A percentile compares a stretch with the other conserved stretches of the same genome.
Evolutionary conservation across 441 rosid species (phyloP).

Genomic region (Bocquillonia castaneifolia): DNA sequence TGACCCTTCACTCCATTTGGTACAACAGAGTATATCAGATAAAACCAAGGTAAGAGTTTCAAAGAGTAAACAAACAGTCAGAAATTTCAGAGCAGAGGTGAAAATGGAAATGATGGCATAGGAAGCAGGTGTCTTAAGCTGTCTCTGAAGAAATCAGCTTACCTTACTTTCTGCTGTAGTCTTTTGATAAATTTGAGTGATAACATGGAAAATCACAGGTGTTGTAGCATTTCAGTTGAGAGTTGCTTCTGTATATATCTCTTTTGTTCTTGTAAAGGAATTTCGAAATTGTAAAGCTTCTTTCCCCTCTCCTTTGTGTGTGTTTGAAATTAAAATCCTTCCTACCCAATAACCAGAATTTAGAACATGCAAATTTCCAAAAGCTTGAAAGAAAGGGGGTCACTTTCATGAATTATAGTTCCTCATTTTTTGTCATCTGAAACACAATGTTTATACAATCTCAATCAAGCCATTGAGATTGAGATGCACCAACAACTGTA

Average conservation of each 20-base stretch:
- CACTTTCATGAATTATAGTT: no score
- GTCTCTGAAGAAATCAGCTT: background rate
- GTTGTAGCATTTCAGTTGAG: background rate
- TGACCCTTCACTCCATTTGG: slow-evolving; percentile 94
- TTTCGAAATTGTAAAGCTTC: background rate
- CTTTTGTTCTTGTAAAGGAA: background rate
- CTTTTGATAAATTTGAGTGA: slow-evolving; percentile 2
- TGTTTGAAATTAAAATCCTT: no score
- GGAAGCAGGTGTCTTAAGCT: background rate
- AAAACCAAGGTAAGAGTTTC: slow-evolving; percentile 42
- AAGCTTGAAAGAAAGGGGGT: no score
- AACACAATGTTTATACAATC: no score
- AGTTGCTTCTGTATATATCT: slow-evolving; percentile 6
- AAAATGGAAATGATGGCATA: background rate
- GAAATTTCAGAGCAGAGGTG: background rate
- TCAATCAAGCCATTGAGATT: no score
- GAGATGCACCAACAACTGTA: no score
- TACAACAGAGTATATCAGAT: slow-evolving; percentile 74
- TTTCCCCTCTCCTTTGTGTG: no score
- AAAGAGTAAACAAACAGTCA: background rate
- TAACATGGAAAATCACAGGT: slow-evolving; percentile 1
- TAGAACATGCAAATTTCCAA: no score
- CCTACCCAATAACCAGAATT: no score
- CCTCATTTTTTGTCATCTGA: no score
- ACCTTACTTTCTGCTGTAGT: slow-evolving; percentile 3